Evolutionary conservation across 2,329 filamentous ascomycete genomes (phyloP).

Genomic region (Sclerotinia trifoliorum): DNA sequence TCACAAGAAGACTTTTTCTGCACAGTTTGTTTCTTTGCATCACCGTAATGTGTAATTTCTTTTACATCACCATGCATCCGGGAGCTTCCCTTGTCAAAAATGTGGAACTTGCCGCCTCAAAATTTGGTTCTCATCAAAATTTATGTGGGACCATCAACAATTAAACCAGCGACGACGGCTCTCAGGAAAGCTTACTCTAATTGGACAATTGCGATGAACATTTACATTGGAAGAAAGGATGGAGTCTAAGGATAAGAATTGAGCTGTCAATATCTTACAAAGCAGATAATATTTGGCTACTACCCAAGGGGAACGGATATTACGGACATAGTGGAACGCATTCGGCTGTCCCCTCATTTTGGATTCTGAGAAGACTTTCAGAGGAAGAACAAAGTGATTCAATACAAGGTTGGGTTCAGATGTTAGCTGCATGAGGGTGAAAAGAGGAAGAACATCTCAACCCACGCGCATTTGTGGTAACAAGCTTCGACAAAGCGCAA

Average conservation of each 20-base stretch:
- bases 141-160: background rate
- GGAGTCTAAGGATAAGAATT: background rate
- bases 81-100: slow-evolving; percentile 7
- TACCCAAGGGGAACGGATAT: background rate
- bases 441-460: background rate
- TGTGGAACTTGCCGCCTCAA: slow-evolving; percentile 5
- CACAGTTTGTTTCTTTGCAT: background rate
- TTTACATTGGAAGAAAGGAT: background rate
- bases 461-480: background rate
- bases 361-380: background rate
- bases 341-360: background rate
- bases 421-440: background rate
- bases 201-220: background rate
- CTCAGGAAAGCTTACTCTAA: background rate
- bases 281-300: background rate
- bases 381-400: background rate
- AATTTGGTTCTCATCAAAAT: slow-evolving; percentile 1
- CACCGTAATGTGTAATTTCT: background rate
- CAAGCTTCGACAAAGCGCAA: background rate
- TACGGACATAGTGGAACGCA: background rate
- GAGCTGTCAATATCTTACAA: background rate
- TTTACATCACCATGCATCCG: slow-evolving; percentile 2
- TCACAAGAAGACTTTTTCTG: background rate
- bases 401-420: background rate
- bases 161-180: background rate